Percentiles rank a stretch among this genome's conserved stretches.
Conservation (phyloP, 2,329 filamentous ascomycete genomes). For the Paraphoma sp. region DNA sequence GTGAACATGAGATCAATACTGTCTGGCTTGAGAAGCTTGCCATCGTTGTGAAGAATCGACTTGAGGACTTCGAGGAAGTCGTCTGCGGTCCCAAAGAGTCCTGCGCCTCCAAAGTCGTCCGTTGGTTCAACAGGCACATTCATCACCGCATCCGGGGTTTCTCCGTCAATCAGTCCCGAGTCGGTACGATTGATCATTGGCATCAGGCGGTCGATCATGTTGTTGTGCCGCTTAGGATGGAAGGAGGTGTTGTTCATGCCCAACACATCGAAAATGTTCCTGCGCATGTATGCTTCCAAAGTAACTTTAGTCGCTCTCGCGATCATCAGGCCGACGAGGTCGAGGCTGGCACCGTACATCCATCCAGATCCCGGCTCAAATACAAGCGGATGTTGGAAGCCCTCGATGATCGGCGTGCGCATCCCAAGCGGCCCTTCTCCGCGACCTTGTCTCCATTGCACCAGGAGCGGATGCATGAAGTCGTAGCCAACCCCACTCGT, state of each 20-base stretch:
- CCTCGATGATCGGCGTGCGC: constrained; percentile 15
- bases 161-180: constrained; percentile 11
- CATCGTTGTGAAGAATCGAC: constrained; percentile 23
- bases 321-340: constrained; percentile 33
- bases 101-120: constrained; percentile 27
- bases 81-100: constrained; percentile 22
- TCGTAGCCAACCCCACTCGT: constrained; percentile 33
- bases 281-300: constrained; percentile 31
- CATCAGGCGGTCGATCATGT: constrained; percentile 22
- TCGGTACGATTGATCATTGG: constrained; percentile 13
- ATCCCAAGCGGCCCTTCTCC: constrained; percentile 12
- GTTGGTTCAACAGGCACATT: constrained; percentile 9
- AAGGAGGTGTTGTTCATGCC: constrained; percentile 34
- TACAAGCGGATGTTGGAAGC: constrained; percentile 24
- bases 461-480: constrained; percentile 21
- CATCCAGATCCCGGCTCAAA: constrained; percentile 34
- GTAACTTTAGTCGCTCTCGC: constrained; percentile 25
- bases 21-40: constrained; percentile 17
- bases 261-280: constrained; percentile 28
- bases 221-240: constrained; percentile 9
- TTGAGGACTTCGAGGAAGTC: constrained; percentile 29
- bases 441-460: constrained; percentile 19
- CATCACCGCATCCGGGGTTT: not conserved
- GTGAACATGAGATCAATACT: constrained; percentile 22
- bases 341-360: constrained; percentile 28